These are phyloP conservation scores for Pythium dissimile DNA, from an alignment of 352 stramenopile genomes.

Conservation along the genomic window DNA sequence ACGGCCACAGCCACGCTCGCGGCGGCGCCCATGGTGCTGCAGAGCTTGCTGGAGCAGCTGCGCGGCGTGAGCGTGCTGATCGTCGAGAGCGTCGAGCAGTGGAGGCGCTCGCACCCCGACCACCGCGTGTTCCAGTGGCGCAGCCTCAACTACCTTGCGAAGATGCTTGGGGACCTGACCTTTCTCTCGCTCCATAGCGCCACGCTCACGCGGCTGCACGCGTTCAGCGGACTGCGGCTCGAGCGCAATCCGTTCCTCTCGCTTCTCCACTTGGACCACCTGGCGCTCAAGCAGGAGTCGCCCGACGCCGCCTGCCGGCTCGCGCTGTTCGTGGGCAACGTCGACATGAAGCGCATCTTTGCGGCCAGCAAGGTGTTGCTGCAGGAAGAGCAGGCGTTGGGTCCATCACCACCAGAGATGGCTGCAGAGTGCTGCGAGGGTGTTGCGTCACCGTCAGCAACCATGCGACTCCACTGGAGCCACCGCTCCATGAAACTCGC, in stretches of 20 bases:
- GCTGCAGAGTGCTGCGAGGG: neutral
- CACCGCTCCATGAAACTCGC: constrained; percentile 28
- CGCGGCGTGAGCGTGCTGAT: constrained; percentile 60
- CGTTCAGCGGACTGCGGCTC: constrained; percentile 44
- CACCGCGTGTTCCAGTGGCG: constrained; percentile 65
- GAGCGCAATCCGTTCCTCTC: constrained; percentile 66
- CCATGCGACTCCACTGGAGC: constrained; percentile 38
- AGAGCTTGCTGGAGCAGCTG: constrained; percentile 64
- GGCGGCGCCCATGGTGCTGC: constrained; percentile 51
- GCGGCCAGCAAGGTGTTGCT: constrained; percentile 43
- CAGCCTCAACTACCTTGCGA: constrained; percentile 72
- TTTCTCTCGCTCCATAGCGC: constrained; percentile 40
- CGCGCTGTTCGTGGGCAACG: constrained; percentile 39
- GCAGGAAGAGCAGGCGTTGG: constrained; percentile 32
- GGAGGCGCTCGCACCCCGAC: constrained; percentile 28
- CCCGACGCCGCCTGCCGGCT: constrained; percentile 27
- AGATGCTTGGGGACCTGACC: constrained; percentile 65
- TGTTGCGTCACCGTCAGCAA: neutral
- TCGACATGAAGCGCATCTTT: constrained; percentile 62
- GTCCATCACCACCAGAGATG: no score
- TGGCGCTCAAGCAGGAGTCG: constrained; percentile 31
- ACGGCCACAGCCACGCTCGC: constrained; percentile 21
- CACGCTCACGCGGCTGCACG: constrained; percentile 28
- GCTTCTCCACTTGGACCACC: constrained; percentile 55
- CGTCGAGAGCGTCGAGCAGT: constrained; percentile 63